These are phyloP conservation scores for Dioscorea zingiberensis DNA, from an alignment of 106 monocot species.

Conservation along the genomic window DNA sequence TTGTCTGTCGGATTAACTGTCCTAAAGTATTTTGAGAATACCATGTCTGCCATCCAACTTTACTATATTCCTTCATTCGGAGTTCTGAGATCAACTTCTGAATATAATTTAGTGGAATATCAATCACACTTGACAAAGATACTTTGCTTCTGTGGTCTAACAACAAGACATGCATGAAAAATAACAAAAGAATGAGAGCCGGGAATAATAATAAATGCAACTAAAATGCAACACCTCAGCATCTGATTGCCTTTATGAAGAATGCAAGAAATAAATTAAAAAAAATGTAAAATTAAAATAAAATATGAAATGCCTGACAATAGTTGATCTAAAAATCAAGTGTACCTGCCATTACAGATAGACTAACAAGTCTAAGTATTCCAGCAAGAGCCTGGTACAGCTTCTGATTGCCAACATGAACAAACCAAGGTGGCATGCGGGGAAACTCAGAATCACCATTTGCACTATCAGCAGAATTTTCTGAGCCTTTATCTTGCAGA, in stretches of 20 bases:
- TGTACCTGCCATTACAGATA: slow-evolving; percentile 73
- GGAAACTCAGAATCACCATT: slow-evolving; percentile 46
- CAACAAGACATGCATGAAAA: slow-evolving; percentile 9
- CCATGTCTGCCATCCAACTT: slow-evolving; percentile 67
- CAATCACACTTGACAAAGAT: slow-evolving; percentile 53
- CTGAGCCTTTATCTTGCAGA: slow-evolving; percentile 13
- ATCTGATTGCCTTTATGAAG: background rate
- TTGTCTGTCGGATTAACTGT: slow-evolving; percentile 63
- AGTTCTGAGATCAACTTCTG: slow-evolving; percentile 65
- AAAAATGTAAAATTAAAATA: background rate
- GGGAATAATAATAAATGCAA: too few relatives aligned
- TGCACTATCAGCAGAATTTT: slow-evolving; percentile 5
- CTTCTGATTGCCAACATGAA: slow-evolving; percentile 50
- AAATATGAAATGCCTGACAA: background rate
- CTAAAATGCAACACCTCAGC: too few relatives aligned
- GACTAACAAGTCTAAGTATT: slow-evolving; percentile 78
- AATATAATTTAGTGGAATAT: slow-evolving; percentile 62
- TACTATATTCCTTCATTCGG: slow-evolving; percentile 47
- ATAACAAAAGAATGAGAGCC: background rate
- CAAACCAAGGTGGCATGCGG: slow-evolving; percentile 93
- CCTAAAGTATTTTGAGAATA: slow-evolving; percentile 52
- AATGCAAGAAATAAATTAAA: background rate
- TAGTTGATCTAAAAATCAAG: background rate
- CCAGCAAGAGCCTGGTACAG: slow-evolving; percentile 66
- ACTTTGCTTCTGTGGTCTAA: slow-evolving; percentile 36